Evolutionary conservation across 179 eudicot genomes (phyloP).

Genomic region (Dionaea muscipula): DNA sequence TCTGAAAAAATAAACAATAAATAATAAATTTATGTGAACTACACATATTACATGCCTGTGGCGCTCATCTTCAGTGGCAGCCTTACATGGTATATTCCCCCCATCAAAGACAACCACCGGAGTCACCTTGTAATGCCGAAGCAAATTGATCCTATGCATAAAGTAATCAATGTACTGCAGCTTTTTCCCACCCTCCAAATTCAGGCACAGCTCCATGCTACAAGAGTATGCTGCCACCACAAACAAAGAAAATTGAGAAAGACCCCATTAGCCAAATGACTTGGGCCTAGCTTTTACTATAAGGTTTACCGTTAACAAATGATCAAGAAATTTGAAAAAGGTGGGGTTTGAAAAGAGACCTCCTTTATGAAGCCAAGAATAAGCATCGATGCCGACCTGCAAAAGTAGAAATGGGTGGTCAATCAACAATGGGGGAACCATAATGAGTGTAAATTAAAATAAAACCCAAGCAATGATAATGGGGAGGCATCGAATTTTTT

Average conservation of each 20-base stretch:
- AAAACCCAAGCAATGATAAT: background rate
- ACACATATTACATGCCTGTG: constrained; percentile 45
- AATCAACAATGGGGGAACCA: background rate
- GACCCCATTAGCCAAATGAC: no score
- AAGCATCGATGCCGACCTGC: constrained; percentile 84
- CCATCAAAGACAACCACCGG: constrained; percentile 92
- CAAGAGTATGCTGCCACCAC: constrained; percentile 57
- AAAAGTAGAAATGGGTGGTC: background rate
- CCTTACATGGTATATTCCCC: constrained; percentile 58
- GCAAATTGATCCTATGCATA: constrained; percentile 65
- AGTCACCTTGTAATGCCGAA: constrained; percentile 43
- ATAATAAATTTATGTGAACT: no score
- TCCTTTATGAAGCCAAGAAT: constrained; percentile 90
- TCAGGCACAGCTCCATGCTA: constrained; percentile 63
- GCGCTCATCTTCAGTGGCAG: constrained; percentile 51
- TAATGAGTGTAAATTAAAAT: background rate
- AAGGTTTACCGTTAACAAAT: no score
- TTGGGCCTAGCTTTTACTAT: no score
- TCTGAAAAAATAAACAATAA: no score
- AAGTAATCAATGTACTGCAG: constrained; percentile 55
- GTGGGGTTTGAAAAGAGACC: no score
- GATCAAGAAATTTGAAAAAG: background rate
- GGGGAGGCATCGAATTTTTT: constrained; percentile 3
- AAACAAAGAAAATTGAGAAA: background rate
- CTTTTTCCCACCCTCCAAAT: constrained; percentile 63